phyloP scores from a whole-genome alignment of 1,284 basidiomycete species.

The Sporisorium graminicola region DNA sequence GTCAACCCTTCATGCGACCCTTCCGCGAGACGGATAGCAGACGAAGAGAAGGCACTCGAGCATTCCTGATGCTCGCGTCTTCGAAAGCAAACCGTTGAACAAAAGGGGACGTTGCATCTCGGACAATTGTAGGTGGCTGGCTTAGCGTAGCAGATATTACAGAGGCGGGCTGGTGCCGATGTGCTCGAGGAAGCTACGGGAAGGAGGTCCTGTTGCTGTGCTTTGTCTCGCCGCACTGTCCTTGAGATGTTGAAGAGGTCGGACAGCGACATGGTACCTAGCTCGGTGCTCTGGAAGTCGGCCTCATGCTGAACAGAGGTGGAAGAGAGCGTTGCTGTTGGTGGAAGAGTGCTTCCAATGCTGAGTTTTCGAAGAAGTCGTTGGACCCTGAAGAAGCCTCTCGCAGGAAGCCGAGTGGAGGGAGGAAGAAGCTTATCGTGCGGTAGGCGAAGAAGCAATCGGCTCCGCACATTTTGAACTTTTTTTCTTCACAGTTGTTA shows the following conservation, averaged over 20 bases:
- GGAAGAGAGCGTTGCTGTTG: neutral
- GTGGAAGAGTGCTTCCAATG: neutral
- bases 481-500: neutral
- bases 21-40: constrained; percentile 14
- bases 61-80: constrained; percentile 48
- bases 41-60: constrained; percentile 42
- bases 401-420: neutral
- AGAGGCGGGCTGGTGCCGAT: constrained; percentile 33
- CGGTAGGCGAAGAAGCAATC: constrained; percentile 11
- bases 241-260: constrained; percentile 60
- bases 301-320: neutral
- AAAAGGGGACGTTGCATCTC: constrained; percentile 60
- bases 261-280: constrained; percentile 26
- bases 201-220: constrained; percentile 31
- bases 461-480: constrained; percentile 24
- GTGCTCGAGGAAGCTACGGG: constrained; percentile 24
- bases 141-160: constrained; percentile 55
- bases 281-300: neutral
- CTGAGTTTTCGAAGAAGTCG: neutral
- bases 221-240: constrained; percentile 48
- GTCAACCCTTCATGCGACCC: neutral
- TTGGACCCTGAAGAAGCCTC: constrained; percentile 11
- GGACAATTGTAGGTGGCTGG: constrained; percentile 59
- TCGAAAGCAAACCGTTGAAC: constrained; percentile 59
- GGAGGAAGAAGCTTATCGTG: constrained; percentile 15